phyloP scores from a whole-genome alignment of 1,139 yeast species.

The Candida neerlandica region DNA sequence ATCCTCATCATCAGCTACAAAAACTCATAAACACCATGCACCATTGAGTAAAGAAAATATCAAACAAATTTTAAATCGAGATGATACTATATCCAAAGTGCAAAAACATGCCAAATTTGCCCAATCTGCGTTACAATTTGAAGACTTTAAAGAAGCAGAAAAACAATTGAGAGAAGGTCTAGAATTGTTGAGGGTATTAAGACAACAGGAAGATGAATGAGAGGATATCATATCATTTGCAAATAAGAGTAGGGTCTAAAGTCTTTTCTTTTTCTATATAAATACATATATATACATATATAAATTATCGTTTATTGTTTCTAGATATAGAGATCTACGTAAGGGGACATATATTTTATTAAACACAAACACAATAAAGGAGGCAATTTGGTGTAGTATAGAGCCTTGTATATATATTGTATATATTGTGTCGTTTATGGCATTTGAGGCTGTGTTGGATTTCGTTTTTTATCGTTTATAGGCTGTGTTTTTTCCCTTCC shows the following conservation, averaged over 20 bases:
- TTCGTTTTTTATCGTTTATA: too few species aligned
- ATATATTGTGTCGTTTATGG: too few species aligned
- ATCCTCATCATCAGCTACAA: neutral
- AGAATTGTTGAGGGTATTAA: conserved; percentile 25
- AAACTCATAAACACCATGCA: conserved; percentile 15
- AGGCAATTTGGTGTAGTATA: too few species aligned
- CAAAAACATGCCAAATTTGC: conserved; percentile 92
- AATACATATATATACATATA: too few species aligned
- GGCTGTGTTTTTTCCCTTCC: too few species aligned
- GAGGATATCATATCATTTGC: too few species aligned
- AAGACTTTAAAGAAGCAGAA: conserved; percentile 81
- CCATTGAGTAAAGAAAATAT: conserved; percentile 49
- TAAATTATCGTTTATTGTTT: too few species aligned
- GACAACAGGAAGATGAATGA: conserved; percentile 14
- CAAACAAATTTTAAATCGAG: conserved; percentile 52
- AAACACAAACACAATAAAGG: too few species aligned
- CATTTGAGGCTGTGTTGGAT: too few species aligned
- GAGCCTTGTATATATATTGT: too few species aligned
- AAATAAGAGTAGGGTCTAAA: too few species aligned
- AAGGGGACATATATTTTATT: neutral
- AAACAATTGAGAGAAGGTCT: conserved; percentile 71
- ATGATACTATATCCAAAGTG: conserved; percentile 65
- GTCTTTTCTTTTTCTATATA: too few species aligned
- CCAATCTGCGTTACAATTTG: conserved; percentile 90
- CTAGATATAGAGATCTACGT: neutral